Evolutionary conservation across 73 alveolate species (phyloP), one percentile per base, ranked within the genome.

Genomic region (Symbiodinium pilosum): DNA sequence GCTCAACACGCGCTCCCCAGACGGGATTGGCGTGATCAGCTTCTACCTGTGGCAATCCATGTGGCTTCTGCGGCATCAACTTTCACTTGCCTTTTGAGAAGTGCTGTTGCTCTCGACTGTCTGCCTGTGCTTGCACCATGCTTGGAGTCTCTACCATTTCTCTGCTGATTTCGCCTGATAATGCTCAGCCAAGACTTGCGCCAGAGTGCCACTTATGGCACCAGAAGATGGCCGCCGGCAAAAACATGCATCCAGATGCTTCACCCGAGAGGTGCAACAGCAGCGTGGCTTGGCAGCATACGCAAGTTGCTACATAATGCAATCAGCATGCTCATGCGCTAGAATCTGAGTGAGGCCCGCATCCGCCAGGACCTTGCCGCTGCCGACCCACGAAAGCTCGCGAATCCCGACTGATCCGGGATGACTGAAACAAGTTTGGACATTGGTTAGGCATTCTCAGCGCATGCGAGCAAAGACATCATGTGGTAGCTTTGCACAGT

Each of bases 171-270:
- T n/a, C n/a, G n/a, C n/a, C n/a, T n/a, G n/a, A n/a, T n/a, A n/a
- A n/a, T n/a, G n/a, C n/a, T 11, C 30, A 64, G 30, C 81, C 30
- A 64, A 64, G 81, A 64, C 9, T 64, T 38, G 81, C 81, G 41
- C 81, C 81, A n/a, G 81, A 24, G 34, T 64, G 81, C 81, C 81
- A 64, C 81, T 30, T 64, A n/a, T 64, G 81, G 81, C 81, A 64
- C 81, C 32, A 64, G 81, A 64, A 38, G 81, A 34, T 30, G 39
- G 12, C 41, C 20, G 38, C 24, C 39, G 81, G 81, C 38, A 64
- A 64, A 38, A 20, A 64, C 12, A 2, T 4, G 38, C 30, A 24
- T 28, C 39, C 24, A 64, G 81, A 38, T 3, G 81, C 81, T 28
- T 28, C 81, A 14, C 81, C 81, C 9, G 38, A 64, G 81, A 64